Evolutionary conservation across 805 yeast species (phyloP), one percentile per base, ranked within the genome.

Genomic region (Grigorovia transvaalensis): DNA sequence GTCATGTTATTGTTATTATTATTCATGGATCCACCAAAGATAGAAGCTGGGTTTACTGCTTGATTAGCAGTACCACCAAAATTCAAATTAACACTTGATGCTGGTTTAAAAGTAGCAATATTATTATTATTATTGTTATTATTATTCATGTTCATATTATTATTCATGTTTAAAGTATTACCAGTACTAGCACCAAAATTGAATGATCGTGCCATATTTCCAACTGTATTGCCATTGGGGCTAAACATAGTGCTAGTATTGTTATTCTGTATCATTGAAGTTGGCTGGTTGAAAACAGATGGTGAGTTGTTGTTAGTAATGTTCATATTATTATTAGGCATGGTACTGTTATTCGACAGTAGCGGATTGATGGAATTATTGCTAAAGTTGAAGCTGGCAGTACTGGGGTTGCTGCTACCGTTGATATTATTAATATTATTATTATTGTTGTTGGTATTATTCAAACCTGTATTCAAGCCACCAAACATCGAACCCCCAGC

Each of bases 1-100:
- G n/a, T n/a, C n/a, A n/a, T 35, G 18, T 38, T 48, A 46, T 19
- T 41, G 45, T 38, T 50, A 17, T 30, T 48, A 18, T 47, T 38
- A 23, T 45, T 9, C 48, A 17, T 11, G 50, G 47, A n/a, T 50
- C 48, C 40, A 42, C 51, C 13, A 57, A 63, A 62, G 4, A 63
- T 53, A n/a, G 56, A 53, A 6, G 59, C 58, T 20, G 65, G 66
- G 47, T 58, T 57, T 3, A 54, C 50, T 9, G 49, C 44, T 38
- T 38, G 42, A 6, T 54, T 48, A 1, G 52, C 53, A 44, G 50
- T 54, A 30, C 38, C 42, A 13, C 61, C 62, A 50, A 65, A 65
- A 49, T 64, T 63, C 30, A 65, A 41, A 50, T 65, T 63, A 4
- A 59, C 57, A 23, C 59, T 55, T 18, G 50, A 48, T 2, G 67